Evolutionary conservation across 1,284 basidiomycete genomes (phyloP), one percentile per base, ranked within the genome.

Genomic region (Athelia psychrophila): DNA sequence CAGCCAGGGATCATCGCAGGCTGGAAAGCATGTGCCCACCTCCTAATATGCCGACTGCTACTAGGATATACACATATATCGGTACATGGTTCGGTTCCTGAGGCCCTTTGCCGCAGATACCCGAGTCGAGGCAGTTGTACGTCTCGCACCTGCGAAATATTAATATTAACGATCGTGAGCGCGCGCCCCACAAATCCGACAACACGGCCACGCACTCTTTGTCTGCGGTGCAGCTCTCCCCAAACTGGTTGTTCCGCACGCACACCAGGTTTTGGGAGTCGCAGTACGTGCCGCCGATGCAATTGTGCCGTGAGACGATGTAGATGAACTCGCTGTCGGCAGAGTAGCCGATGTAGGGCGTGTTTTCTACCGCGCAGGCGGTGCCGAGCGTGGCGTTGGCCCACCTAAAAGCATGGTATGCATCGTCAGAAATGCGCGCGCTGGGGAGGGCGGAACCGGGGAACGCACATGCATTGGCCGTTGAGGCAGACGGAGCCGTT

Each of bases 401-500:
- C 76, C 79, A 91, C 78, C 88, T 91, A 58, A 35, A 13, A 6
- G 6, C 27, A 30, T 30, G 5, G 27, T 30, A 30, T 30, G 27
- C 13, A 13, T 30, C 27, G 48, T 30, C 13, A 13, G 27, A 48
- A 51, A 23, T 47, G 19, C 24, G 24, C 35, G 23, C 30, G 50
- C 36, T n/a, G 40, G 38, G 38, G 33, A 27, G 48, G 33, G 18
- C 13, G n/a, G 45, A 48, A 45, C 32, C 47, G 20, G 45, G 42
- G 20, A 20, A 42, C 23, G 5, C 64, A 92, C 88, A 86, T 83
- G 85, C 91, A 93, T 4, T 77, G 66, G 60, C 84, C 86, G 64
- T 91, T 88, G 50, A 95, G 76, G 64, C 92, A 94, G 25, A 93
- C 77, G 2, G 89, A 84, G 23, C 91, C 92, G 63, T 93, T 90